Evolutionary conservation across 345 rosid genomes (phyloP).

Genomic region (Salix udensis): DNA sequence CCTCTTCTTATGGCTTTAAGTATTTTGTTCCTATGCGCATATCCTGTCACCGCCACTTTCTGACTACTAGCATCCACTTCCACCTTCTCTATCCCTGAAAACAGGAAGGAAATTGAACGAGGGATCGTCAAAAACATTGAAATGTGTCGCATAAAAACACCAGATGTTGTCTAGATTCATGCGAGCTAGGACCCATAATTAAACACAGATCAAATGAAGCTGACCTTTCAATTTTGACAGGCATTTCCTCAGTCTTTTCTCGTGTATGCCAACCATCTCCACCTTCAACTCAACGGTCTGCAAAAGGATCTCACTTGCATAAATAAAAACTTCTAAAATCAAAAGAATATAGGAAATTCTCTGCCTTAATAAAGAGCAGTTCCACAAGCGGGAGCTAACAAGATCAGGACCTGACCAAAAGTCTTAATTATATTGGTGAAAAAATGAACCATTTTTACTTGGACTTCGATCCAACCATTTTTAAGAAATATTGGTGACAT

Average conservation of each 20-base stretch:
- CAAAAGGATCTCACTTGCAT: conserved; percentile 8
- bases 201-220: neutral
- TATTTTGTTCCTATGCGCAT: conserved; percentile 39
- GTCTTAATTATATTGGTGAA: neutral
- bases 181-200: too few species aligned
- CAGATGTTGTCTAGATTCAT: too few species aligned
- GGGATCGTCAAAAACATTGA: too few species aligned
- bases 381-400: neutral
- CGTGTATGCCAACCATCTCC: conserved; percentile 50
- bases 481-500: too few species aligned
- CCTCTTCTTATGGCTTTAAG: conserved; percentile 40
- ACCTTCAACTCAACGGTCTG: conserved; percentile 46
- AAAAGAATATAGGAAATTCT: too few species aligned
- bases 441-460: neutral
- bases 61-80: conserved; percentile 42
- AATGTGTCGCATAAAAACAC: neutral
- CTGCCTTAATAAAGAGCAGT: neutral
- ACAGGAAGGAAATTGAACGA: too few species aligned
- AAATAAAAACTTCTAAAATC: too few species aligned
- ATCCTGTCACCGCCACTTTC: conserved; percentile 42
- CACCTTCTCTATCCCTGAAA: conserved; percentile 47
- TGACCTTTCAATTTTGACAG: conserved; percentile 38
- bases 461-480: neutral
- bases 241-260: conserved; percentile 43
- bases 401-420: neutral